Base-by-base conservation (phyloP, 768 basidiomycete genomes). In the Psilocybe subaeruginosa region DNA sequence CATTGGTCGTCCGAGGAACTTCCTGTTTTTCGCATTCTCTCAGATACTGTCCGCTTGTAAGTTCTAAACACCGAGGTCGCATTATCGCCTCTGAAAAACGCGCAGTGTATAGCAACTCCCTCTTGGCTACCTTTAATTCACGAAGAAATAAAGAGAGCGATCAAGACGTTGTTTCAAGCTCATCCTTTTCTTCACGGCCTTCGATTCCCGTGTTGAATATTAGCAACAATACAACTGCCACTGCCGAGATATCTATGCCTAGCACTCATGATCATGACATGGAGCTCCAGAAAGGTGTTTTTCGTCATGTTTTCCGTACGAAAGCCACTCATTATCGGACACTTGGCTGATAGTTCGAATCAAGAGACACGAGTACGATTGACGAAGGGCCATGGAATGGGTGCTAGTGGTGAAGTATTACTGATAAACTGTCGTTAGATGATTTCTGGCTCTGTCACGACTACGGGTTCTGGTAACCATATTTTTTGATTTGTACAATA, bases 81-180 rank as follows among this genome's bases (percentile, higher is more conserved):
- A 19, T 17, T 16, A 4, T 5, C 41, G 17, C 30, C 11, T 16
- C 35, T 30, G 14, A 31, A 30, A 9, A 50, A 7, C 33, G 5
- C 2, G 14, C 19, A 64, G 63, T 64, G 8, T 64, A 64, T 47
- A 56, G 59, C 6, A 64, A 64, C 39, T 61, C 63, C 11, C 43
- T 64, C 5, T 47, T 61, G 30, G 63, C 60, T 14, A 64, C 64
- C 6, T 51, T 64, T 12, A 64, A 64, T 45, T 61, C 64, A 2
- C 48, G 60, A 30, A 61, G 48, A 19, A 54, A 47, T 30, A 16
- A 39, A 29, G 50, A 51, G 46, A 12, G 17, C n/a, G 30, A 30
- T 23, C 43, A 50, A 19, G 54, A 60, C 9, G 3, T 35, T 35
- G 17, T 53, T 23, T 35, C 30, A 4, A 43, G 41, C 14, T 4